Evolutionary conservation across 129 eudicot species (phyloP), one percentile per base, ranked within the genome.

Genomic region (Flaveria sonorensis): DNA sequence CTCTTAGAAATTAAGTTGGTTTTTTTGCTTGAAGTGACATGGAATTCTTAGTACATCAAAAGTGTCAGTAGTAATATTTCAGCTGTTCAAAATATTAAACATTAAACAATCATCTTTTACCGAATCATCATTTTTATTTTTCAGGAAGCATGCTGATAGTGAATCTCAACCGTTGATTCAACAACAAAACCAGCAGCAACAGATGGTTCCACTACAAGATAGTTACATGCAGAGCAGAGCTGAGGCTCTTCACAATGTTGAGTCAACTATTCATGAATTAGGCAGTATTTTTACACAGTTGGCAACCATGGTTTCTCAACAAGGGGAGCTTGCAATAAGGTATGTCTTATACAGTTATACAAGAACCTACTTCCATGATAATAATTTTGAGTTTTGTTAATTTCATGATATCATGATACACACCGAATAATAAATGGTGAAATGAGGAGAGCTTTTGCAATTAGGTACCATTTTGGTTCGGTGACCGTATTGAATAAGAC

Each of bases 301-400:
- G 88, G 97, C 97, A 4, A 92, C 92, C 16, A 87, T 92, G 92
- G 97, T 92, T 73, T 89, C 97, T 72, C 97, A 92, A 84, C 97
- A 92, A 82, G 97, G 97, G 53, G 97, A 92, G 83, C 84, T 92
- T 67, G 91, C 97, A 61, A 92, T 92, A 71, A 92, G 97, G 97
- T 92, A 55, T 9, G 77, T 73, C 4, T 43, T 3, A 39, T 53
- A 32, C 51, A 18, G 8, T 0, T 57, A 57, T 53, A 30, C 0
- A 30, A 7, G 2, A 60, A 57, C 55, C 14, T 78, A 3, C 42
- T 61, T 43, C 4, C 19, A 46, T 7, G 70, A 46, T 46, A 59
- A 16, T 21, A 32, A 57, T 26, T 6, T 78, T 8, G 39, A 1
- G 30, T 46, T 56, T 14, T 7, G 2, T 75, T 26, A 9, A 21